Base-by-base conservation (phyloP, 345 rosid species). In the Arabis hirsuta region DNA sequence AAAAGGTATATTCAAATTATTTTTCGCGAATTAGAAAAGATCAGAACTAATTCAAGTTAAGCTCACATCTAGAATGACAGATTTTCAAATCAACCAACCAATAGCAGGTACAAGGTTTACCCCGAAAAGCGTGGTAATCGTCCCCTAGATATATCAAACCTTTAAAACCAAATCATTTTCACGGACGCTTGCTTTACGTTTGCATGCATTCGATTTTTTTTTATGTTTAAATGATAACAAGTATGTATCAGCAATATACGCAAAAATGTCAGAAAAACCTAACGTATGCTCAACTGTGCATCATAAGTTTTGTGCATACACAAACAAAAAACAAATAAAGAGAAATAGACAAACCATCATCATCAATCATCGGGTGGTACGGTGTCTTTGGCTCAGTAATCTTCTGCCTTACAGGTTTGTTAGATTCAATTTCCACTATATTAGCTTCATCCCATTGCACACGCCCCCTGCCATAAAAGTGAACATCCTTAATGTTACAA, bases 301-400 rank as follows among this genome's bases (percentile, higher is more conserved):
- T 22, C 42, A 12, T 3, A 67, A 42, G 42, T 26, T 51, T 2
- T 31, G 22, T 8, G 31, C 62, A 31, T 22, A 60, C 29, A 75
- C 32, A 38, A 68, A 53, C 1, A 34, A 1, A 38, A 62, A 55
- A 62, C 39, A 71, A 56, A 56, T 1, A 65, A n/a, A 51, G 12
- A 52, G 27, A 73, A 19, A 79, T 10, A 55, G 65, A 39, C 82
- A 67, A 84, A 90, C 96, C 97, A 76, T 90, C 90, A 67, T 92
- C 95, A 81, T 92, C 89, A 61, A 96, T 80, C 95, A 87, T 92
- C 16, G 88, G 96, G 78, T 96, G 98, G 78, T 89, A 92, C 0
- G 98, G 98, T 6, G 98, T 96, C 88, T 96, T 96, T 26, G 99
- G 98, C 78, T 96, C 99, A 10, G 96, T 96, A 62, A 96, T 96